Percentiles rank a stretch among this genome's conserved stretches.
These are phyloP conservation scores for Sarcocystis neurona DNA, from an alignment of 169 alveolate genomes.

Conservation along the genomic window DNA sequence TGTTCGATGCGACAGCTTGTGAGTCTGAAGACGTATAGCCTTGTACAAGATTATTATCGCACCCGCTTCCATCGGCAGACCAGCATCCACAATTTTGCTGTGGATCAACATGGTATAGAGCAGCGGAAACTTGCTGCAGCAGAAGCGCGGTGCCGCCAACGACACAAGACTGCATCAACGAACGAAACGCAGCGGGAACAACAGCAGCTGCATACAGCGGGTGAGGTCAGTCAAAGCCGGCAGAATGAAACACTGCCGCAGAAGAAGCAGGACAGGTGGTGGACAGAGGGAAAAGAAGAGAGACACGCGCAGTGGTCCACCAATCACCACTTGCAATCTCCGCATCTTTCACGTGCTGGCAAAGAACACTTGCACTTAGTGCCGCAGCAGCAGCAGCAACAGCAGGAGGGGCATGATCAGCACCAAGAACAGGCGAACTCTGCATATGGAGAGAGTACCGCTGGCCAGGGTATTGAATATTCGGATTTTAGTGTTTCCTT, in stretches of 20 bases:
- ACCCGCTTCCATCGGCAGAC: slow-evolving; percentile 5
- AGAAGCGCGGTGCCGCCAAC: too few species aligned
- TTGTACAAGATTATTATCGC: slow-evolving; percentile 2
- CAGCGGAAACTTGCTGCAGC: not conserved
- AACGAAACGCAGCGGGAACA: not conserved
- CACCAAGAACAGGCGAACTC: too few species aligned
- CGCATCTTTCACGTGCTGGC: too few species aligned
- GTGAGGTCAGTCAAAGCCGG: not conserved
- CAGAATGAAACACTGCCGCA: not conserved
- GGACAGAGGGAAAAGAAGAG: not conserved
- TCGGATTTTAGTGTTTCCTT: too few species aligned
- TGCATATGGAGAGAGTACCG: too few species aligned
- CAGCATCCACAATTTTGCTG: not conserved
- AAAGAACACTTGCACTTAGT: too few species aligned
- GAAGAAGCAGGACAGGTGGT: not conserved
- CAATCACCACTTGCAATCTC: too few species aligned
- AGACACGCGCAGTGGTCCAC: not conserved
- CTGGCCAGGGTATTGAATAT: too few species aligned
- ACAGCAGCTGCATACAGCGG: not conserved
- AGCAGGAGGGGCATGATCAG: too few species aligned
- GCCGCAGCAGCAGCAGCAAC: too few species aligned
- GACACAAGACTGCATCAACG: too few species aligned
- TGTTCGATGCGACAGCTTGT: not conserved
- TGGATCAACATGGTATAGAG: not conserved
- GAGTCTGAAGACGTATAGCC: not conserved